Evolutionary conservation across 768 basidiomycete genomes (phyloP), one percentile per base, ranked within the genome.

Genomic region (Pseudohyphozyma bogoriensis): DNA sequence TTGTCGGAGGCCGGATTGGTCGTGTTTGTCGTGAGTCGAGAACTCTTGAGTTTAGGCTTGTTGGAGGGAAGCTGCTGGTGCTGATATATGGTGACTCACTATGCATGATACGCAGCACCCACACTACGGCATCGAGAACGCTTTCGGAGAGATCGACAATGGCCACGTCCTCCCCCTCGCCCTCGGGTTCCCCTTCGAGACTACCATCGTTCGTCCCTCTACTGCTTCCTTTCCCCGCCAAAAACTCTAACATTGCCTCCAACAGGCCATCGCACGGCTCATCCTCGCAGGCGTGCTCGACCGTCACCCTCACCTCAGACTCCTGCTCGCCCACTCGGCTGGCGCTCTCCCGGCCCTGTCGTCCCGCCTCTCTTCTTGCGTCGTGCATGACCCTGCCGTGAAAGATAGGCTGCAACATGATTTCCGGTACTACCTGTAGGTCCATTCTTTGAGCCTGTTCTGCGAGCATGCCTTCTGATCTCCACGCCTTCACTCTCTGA

Each of bases 151-250:
- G 57, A 81, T 77, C 61, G 80, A 83, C 44, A 90, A 91, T 66
- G 89, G 89, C 0, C 89, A 91, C 65, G 89, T 89, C 40, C 80
- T 92, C 32, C 85, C 88, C 3, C 80, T 91, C 54, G 86, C 87
- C 1, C 78, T 89, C 20, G 89, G 89, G 1, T 91, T 92, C 74
- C 89, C 89, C 4, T 85, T 91, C 68, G 89, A 91, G 75, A 91
- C 89, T 22, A 89, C 89, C 6, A 83, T 82, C 35, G 87, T 88
- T 67, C 71, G 85, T 52, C 51, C 11, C 11, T 1, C 18, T 24
- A 15, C 28, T 46, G 31, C 15, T 54, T 15, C 33, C 46, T 20
- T 33, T 13, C 18, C 32, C 33, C 47, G 16, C 13, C 3, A 26
- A 26, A 40, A 24, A 9, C 42, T n/a, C 32, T 16, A 40, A 4